A percentile compares a stretch with the other conserved stretches of the same genome.
phyloP scores from a whole-genome alignment of 2,329 filamentous ascomycete species.

The Elsinoe fawcettii region DNA sequence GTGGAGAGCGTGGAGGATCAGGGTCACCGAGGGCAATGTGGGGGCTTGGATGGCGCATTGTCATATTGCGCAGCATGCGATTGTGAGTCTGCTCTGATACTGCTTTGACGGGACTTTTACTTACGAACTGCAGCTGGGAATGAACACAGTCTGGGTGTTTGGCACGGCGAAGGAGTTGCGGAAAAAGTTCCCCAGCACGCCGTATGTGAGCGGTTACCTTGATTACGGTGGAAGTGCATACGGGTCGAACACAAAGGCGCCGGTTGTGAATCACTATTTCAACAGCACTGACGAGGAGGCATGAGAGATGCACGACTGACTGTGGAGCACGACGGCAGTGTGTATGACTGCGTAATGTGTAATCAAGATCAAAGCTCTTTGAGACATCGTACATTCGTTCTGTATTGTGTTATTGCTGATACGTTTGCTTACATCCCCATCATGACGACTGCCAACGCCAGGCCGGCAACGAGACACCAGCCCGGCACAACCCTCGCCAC shows the following conservation, averaged over 20 bases:
- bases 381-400: neutral
- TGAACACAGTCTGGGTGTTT: slow-evolving; percentile 13
- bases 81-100: no score
- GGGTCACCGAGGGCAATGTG: slow-evolving; percentile 37
- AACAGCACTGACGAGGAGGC: slow-evolving; percentile 1
- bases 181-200: neutral
- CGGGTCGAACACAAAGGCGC: slow-evolving; percentile 7
- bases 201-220: slow-evolving; percentile 13
- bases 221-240: slow-evolving; percentile 14
- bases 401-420: neutral
- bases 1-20: slow-evolving; percentile 55
- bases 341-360: neutral
- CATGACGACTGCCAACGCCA: neutral
- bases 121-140: neutral
- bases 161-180: neutral
- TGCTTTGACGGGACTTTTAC: no score
- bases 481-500: neutral
- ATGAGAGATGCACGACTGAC: neutral
- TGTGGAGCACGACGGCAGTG: neutral
- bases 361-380: neutral
- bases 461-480: neutral
- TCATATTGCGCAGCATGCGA: slow-evolving; percentile 51
- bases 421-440: neutral
- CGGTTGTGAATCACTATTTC: slow-evolving; percentile 14
- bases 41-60: slow-evolving; percentile 59